These are phyloP conservation scores for Nematodospora anomalae DNA, from an alignment of 1,139 yeast genomes.

Conservation along the genomic window DNA sequence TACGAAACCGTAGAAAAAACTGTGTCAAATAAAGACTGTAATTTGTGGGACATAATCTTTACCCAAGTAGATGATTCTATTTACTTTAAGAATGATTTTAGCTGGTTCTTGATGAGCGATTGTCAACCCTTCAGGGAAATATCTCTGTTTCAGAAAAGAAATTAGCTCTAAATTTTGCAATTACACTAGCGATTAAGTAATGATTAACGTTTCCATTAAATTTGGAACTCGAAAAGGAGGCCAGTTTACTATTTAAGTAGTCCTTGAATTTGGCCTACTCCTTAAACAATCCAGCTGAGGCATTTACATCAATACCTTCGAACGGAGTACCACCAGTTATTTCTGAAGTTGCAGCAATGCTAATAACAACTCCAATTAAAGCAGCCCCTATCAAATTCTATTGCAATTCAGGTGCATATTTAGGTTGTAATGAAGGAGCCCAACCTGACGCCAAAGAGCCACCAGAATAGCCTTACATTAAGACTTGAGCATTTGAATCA, in stretches of 20 bases:
- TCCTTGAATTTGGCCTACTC: neutral
- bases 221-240: conserved; percentile 13
- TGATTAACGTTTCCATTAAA: conserved; percentile 15
- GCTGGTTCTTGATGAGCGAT: conserved; percentile 19
- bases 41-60: conserved; percentile 25
- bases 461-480: conserved; percentile 31
- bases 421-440: conserved; percentile 31
- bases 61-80: conserved; percentile 20
- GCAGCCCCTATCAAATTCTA: conserved; percentile 29
- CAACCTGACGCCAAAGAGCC: conserved; percentile 30
- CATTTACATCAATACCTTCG: conserved; percentile 23
- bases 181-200: conserved; percentile 17
- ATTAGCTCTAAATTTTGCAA: conserved; percentile 13
- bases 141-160: conserved; percentile 19
- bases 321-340: conserved; percentile 25
- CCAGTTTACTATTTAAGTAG: conserved; percentile 12
- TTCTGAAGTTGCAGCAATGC: conserved; percentile 23
- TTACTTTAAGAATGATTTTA: conserved; percentile 20
- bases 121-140: conserved; percentile 18
- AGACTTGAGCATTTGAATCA: conserved; percentile 19
- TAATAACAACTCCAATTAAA: conserved; percentile 33
- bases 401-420: conserved; percentile 33
- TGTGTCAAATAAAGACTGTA: conserved; percentile 38
- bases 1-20: conserved; percentile 28
- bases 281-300: conserved; percentile 26